Conservation (phyloP, 2,329 filamentous ascomycete genomes). For the Ascomycota sp. region DNA sequence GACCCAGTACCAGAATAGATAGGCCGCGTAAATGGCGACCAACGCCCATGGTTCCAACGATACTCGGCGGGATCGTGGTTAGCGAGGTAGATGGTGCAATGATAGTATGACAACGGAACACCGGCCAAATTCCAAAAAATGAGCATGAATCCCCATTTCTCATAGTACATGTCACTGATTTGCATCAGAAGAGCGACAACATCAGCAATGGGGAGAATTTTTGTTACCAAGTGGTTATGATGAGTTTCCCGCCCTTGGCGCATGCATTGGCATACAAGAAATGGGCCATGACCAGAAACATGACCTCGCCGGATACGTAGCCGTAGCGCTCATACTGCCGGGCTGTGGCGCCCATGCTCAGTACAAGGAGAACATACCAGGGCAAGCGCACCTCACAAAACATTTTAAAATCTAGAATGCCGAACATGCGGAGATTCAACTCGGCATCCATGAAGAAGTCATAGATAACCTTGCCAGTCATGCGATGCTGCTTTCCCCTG, state of each 20-base stretch:
- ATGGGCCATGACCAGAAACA: slow-evolving; percentile 72
- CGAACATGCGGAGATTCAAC: slow-evolving; percentile 68
- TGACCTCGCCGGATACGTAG: slow-evolving; percentile 68
- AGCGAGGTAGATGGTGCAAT: slow-evolving; percentile 78
- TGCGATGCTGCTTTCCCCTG: slow-evolving; percentile 72
- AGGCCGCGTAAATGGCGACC: slow-evolving; percentile 42
- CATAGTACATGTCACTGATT: slow-evolving; percentile 74
- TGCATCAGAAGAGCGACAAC: background rate
- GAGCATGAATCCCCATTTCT: slow-evolving; percentile 95
- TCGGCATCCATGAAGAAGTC: slow-evolving; percentile 88
- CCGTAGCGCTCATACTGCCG: slow-evolving; percentile 72
- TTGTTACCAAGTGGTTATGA: slow-evolving; percentile 56
- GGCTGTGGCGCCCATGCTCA: slow-evolving; percentile 55
- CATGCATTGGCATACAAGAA: slow-evolving; percentile 86
- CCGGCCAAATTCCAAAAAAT: slow-evolving; percentile 95
- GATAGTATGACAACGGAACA: slow-evolving; percentile 79
- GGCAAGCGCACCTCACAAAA: slow-evolving; percentile 86
- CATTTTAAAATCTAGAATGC: slow-evolving; percentile 79
- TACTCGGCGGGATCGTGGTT: slow-evolving; percentile 65
- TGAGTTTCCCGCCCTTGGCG: slow-evolving; percentile 79
- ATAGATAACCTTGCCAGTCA: slow-evolving; percentile 73
- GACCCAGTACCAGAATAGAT: slow-evolving; percentile 71
- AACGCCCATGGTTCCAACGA: slow-evolving; percentile 54
- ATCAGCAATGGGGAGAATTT: background rate
- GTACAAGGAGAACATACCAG: slow-evolving; percentile 75